These are phyloP conservation scores for Lepidium sativum DNA, from an alignment of 345 rosid species.

Conservation along the genomic window DNA sequence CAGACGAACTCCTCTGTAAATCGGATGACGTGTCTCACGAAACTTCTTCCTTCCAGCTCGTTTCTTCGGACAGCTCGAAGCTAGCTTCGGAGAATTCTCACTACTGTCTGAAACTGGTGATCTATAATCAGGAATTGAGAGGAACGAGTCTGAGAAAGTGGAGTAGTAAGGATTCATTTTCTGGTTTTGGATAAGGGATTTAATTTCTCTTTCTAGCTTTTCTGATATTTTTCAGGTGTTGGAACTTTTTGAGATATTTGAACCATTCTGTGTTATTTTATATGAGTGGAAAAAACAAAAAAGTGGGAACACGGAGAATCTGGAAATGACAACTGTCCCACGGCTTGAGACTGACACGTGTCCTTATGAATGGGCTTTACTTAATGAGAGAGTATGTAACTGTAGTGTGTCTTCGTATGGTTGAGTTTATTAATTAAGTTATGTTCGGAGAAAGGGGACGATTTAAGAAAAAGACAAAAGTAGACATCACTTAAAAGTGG, in stretches of 20 bases:
- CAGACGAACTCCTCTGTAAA: conserved; percentile 65
- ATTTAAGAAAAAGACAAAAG: conserved; percentile 8
- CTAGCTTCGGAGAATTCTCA: conserved; percentile 36
- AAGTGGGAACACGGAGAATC: neutral
- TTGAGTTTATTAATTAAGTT: neutral
- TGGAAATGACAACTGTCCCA: conserved; percentile 20
- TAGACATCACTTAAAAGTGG: neutral
- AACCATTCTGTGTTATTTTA: neutral
- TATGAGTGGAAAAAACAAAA: too few relatives aligned
- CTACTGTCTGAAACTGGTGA: conserved; percentile 44
- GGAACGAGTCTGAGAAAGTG: conserved; percentile 13
- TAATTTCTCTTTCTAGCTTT: conserved; percentile 26
- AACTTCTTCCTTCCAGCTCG: conserved; percentile 85
- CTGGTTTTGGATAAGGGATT: conserved; percentile 17
- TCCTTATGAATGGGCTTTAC: neutral
- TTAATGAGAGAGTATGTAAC: neutral
- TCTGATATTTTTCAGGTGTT: conserved; percentile 2
- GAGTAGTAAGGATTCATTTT: conserved; percentile 23
- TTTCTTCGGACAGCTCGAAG: conserved; percentile 66
- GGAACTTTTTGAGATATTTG: neutral
- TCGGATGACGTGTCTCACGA: conserved; percentile 80
- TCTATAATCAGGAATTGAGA: conserved; percentile 26
- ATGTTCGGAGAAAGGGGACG: conserved; percentile 17
- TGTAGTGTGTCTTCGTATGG: neutral
- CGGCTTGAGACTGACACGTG: conserved; percentile 7